Evolutionary conservation across 1,284 basidiomycete species (phyloP).

Genomic region (Erythrobasidium hasegawianum): DNA sequence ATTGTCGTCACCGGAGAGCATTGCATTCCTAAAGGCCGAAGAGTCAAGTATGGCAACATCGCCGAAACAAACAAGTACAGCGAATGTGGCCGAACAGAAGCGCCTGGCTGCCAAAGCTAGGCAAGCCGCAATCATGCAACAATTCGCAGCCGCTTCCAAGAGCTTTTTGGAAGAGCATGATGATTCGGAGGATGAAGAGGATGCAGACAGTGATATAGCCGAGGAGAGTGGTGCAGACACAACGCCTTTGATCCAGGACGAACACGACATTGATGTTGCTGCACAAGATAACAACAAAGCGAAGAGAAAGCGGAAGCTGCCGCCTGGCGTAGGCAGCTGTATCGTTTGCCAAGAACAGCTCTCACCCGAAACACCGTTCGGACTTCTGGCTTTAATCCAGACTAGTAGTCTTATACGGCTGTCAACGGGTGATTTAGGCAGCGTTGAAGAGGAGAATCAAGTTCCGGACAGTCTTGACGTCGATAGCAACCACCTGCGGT

Average conservation of each 20-base stretch:
- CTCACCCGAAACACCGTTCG: slow-evolving; percentile 69
- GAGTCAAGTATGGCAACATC: background rate
- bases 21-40: slow-evolving; percentile 29
- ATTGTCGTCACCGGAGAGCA: slow-evolving; percentile 12
- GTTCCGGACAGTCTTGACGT: slow-evolving; percentile 67
- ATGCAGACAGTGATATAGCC: slow-evolving; percentile 62
- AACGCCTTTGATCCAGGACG: slow-evolving; percentile 51
- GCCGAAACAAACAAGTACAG: background rate
- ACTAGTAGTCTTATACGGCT: slow-evolving; percentile 78
- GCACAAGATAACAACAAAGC: background rate
- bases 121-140: slow-evolving; percentile 82
- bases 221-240: slow-evolving; percentile 50
- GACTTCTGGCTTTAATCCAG: slow-evolving; percentile 83
- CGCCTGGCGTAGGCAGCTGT: slow-evolving; percentile 71
- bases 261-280: slow-evolving; percentile 41
- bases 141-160: slow-evolving; percentile 87
- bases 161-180: slow-evolving; percentile 56
- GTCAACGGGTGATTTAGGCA: slow-evolving; percentile 62
- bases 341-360: slow-evolving; percentile 98
- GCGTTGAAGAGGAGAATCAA: slow-evolving; percentile 69
- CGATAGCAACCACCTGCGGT: slow-evolving; percentile 34
- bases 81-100: slow-evolving; percentile 58
- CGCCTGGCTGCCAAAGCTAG: slow-evolving; percentile 76
- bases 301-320: slow-evolving; percentile 3
- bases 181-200: slow-evolving; percentile 54